Percentiles rank a stretch among this genome's conserved stretches.
These are phyloP conservation scores for Amphichorda felina DNA, from an alignment of 2,329 filamentous ascomycete species.

Conservation along the genomic window DNA sequence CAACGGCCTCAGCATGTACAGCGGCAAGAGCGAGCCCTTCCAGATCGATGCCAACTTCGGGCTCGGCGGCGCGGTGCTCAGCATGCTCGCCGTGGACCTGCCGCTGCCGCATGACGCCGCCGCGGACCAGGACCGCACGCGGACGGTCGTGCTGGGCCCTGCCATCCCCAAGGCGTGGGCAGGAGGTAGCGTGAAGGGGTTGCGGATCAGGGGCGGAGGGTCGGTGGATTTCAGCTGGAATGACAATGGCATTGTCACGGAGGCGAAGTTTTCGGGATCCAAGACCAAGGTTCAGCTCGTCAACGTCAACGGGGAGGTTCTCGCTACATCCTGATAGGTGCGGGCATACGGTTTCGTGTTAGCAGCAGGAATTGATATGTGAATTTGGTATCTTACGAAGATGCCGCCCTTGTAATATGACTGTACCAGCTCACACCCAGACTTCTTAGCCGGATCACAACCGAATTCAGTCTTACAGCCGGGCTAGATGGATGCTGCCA, in stretches of 20 bases:
- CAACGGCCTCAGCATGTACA: conserved; percentile 41
- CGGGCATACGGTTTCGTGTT: no score
- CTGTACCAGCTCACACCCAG: no score
- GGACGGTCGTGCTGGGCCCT: conserved; percentile 30
- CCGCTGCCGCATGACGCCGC: conserved; percentile 13
- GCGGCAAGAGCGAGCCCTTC: conserved; percentile 30
- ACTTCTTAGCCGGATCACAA: no score
- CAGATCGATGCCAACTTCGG: conserved; percentile 51
- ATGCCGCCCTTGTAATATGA: no score
- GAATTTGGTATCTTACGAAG: no score
- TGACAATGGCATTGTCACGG: conserved; percentile 18
- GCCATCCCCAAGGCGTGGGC: conserved; percentile 33
- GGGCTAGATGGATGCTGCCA: no score
- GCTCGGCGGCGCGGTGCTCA: conserved; percentile 32
- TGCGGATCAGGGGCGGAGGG: conserved; percentile 30
- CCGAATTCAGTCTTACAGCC: no score
- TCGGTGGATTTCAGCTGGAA: conserved; percentile 31
- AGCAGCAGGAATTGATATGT: no score
- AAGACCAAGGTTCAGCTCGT: conserved; percentile 6
- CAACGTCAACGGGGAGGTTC: conserved; percentile 6
- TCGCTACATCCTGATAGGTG: conserved; percentile 1
- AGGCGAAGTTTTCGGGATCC: conserved; percentile 4
- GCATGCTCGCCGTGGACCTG: conserved; percentile 40
- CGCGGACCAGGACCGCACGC: conserved; percentile 5
- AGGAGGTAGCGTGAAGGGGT: conserved; percentile 27